phyloP scores from a whole-genome alignment of 1,284 basidiomycete genomes.

The Bondarzewia mesenterica region DNA sequence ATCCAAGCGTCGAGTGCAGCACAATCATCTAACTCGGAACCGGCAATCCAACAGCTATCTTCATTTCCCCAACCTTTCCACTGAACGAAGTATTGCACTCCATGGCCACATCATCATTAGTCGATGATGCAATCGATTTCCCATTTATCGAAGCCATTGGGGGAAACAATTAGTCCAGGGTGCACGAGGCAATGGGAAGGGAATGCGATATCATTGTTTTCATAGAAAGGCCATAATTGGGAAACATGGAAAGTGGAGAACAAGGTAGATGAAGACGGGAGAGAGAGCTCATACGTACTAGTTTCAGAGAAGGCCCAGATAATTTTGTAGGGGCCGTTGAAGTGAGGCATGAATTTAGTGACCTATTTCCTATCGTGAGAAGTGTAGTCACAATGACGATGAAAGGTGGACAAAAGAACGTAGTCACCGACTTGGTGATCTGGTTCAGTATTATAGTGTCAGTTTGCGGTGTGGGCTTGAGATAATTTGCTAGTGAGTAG shows the following conservation, averaged over 20 bases:
- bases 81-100: not conserved
- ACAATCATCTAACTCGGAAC: too few relatives aligned
- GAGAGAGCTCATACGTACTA: not conserved
- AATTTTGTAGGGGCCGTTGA: not conserved
- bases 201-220: not conserved
- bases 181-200: not conserved
- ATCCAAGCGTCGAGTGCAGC: too few relatives aligned
- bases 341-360: not conserved
- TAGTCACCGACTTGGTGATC: not conserved
- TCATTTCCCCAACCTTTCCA: not conserved
- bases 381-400: not conserved
- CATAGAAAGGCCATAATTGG: not conserved
- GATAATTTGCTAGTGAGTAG: not conserved
- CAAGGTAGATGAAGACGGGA: not conserved
- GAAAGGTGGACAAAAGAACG: not conserved
- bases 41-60: not conserved
- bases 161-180: not conserved
- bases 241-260: not conserved
- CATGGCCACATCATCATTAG: not conserved
- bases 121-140: not conserved
- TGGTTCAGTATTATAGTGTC: not conserved
- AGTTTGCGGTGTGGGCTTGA: not conserved
- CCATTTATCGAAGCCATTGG: not conserved
- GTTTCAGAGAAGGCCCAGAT: not conserved
- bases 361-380: not conserved